These are phyloP conservation scores for Fraxinus angustifolia DNA, from an alignment of 305 asterid species.

Conservation along the genomic window DNA sequence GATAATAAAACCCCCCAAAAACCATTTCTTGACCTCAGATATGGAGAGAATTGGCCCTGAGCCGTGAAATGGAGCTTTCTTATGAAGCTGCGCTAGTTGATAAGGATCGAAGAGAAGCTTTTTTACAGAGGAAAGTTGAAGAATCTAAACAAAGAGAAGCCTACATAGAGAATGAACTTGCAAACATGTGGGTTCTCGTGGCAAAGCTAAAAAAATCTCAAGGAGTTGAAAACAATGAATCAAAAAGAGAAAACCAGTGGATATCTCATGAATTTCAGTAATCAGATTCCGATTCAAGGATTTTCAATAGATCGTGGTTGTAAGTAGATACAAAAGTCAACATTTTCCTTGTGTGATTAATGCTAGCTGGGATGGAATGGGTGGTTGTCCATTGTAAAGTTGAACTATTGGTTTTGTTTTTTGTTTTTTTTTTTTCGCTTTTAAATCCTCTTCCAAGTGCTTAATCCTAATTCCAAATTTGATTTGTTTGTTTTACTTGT, in stretches of 20 bases:
- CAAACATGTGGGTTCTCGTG: conserved; percentile 94
- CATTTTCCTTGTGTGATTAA: not conserved
- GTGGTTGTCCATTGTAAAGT: not conserved
- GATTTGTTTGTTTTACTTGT: not conserved
- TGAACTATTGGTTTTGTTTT: not conserved
- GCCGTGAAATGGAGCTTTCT: conserved; percentile 78
- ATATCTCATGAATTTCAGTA: conserved; percentile 31
- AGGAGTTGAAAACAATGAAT: conserved; percentile 56
- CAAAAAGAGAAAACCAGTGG: conserved; percentile 28
- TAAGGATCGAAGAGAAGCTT: conserved; percentile 63
- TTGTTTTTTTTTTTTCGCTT: not conserved
- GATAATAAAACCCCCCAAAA: too few species aligned
- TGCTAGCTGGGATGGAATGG: not conserved
- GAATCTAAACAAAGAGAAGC: conserved; percentile 94
- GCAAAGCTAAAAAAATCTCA: conserved; percentile 77
- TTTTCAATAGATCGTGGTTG: not conserved
- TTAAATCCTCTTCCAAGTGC: not conserved
- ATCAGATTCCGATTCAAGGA: conserved; percentile 11
- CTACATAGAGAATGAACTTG: conserved; percentile 94
- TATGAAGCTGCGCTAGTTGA: conserved; percentile 76
- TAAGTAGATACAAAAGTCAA: not conserved
- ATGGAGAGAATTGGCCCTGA: conserved; percentile 65
- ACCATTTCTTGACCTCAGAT: conserved; percentile 36
- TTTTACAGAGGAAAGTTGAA: conserved; percentile 75
- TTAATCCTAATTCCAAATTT: not conserved